These are phyloP conservation scores for Pythium rhizo-oryzae DNA, from an alignment of 352 stramenopile genomes.

Conservation along the genomic window DNA sequence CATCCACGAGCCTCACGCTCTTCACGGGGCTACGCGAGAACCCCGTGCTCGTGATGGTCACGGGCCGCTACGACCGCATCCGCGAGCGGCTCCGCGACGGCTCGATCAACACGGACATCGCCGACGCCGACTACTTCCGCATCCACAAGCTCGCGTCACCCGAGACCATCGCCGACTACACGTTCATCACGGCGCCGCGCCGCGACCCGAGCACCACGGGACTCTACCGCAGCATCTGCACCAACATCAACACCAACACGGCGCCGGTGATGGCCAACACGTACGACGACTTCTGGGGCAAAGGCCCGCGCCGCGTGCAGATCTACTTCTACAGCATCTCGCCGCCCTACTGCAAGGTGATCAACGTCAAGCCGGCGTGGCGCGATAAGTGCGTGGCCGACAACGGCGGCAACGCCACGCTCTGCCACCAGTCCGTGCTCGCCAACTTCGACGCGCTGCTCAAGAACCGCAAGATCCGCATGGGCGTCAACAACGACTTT, in stretches of 20 bases:
- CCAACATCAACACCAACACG: no score
- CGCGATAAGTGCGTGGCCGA: conserved; percentile 34
- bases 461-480: conserved; percentile 37
- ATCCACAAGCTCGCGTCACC: conserved; percentile 27
- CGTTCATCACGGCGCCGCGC: conserved; percentile 27
- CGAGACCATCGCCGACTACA: conserved; percentile 25
- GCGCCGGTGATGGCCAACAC: no score
- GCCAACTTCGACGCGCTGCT: conserved; percentile 44
- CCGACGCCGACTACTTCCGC: conserved; percentile 4
- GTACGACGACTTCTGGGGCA: no score
- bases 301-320: no score
- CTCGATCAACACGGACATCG: conserved; percentile 29
- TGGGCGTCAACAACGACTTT: conserved; percentile 39
- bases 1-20: conserved; percentile 8
- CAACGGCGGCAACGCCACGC: conserved; percentile 32
- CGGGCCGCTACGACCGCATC: conserved; percentile 17
- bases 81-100: conserved; percentile 15
- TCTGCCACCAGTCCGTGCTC: conserved; percentile 47
- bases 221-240: conserved; percentile 30
- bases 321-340: no score
- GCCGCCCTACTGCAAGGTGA: conserved; percentile 34
- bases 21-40: conserved; percentile 23
- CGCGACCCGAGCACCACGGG: conserved; percentile 24
- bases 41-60: conserved; percentile 14
- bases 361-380: conserved; percentile 28